Percentiles rank a stretch among this genome's conserved stretches.
Evolutionary conservation across 768 basidiomycete genomes (phyloP).

Genomic region (Leccinum imitatum): DNA sequence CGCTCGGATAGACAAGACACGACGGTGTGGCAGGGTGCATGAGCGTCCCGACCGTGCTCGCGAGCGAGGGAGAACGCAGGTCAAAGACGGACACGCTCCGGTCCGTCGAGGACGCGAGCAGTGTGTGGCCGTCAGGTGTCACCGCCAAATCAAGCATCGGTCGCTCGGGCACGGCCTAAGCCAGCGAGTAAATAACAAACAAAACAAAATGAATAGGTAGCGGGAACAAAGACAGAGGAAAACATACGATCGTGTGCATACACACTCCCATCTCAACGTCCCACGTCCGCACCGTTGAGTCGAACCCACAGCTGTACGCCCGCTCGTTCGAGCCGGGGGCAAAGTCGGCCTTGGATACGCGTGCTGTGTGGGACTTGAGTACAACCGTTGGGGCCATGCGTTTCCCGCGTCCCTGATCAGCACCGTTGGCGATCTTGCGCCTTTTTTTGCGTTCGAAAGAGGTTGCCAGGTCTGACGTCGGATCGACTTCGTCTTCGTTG

Average conservation of each 20-base stretch:
- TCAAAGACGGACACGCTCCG: conserved; percentile 73
- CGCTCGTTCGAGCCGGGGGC: conserved; percentile 33
- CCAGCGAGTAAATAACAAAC: background rate
- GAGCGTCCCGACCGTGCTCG: conserved; percentile 44
- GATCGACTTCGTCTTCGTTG: conserved; percentile 56
- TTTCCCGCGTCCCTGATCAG: conserved; percentile 35
- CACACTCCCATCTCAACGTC: conserved; percentile 79
- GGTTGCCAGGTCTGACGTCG: background rate
- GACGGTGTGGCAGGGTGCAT: conserved; percentile 68
- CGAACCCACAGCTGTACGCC: conserved; percentile 82
- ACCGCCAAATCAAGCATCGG: conserved; percentile 69
- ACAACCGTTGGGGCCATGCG: conserved; percentile 71
- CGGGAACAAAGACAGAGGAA: background rate
- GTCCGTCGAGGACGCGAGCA: conserved; percentile 70
- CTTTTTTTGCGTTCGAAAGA: conserved; percentile 53
- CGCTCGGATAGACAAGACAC: conserved; percentile 42
- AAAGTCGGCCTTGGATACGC: conserved; percentile 77
- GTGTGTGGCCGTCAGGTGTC: conserved; percentile 41
- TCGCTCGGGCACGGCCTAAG: conserved; percentile 66
- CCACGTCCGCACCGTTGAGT: conserved; percentile 89
- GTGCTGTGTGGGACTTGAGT: conserved; percentile 79
- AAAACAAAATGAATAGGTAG: background rate
- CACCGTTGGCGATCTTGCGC: conserved; percentile 46
- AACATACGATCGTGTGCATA: conserved; percentile 58
- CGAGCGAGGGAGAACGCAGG: conserved; percentile 45